phyloP scores from a whole-genome alignment of 2,329 filamentous ascomycete genomes.

The Fusarium newnesense region DNA sequence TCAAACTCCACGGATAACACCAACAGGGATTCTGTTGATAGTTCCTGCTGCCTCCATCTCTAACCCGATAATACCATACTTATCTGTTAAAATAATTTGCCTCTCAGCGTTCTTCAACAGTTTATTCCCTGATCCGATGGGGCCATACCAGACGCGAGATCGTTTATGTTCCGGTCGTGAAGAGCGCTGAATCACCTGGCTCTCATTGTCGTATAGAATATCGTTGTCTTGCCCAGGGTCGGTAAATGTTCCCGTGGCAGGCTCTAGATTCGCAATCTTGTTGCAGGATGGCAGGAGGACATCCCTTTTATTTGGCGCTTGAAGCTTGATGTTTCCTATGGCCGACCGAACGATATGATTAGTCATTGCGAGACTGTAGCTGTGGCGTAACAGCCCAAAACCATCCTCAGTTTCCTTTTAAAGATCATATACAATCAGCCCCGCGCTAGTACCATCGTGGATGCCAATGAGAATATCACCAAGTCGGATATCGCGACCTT shows the following conservation, averaged over 20 bases:
- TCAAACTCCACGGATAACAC: slow-evolving; percentile 48
- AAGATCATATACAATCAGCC: slow-evolving; percentile 47
- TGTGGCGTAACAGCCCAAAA: slow-evolving; percentile 41
- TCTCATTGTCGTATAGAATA: slow-evolving; percentile 10
- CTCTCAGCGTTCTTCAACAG: slow-evolving; percentile 43
- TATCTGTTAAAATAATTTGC: slow-evolving; percentile 42
- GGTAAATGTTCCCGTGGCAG: slow-evolving; percentile 41
- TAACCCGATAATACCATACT: slow-evolving; percentile 45
- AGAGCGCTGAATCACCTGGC: no score
- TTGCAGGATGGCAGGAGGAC: slow-evolving; percentile 38
- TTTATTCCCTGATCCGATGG: slow-evolving; percentile 48
- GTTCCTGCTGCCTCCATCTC: slow-evolving; percentile 44
- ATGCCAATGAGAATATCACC: slow-evolving; percentile 51
- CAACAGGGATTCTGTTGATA: slow-evolving; percentile 44
- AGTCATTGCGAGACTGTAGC: slow-evolving; percentile 44
- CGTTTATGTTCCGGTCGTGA: background rate
- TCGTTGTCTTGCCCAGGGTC: slow-evolving; percentile 49
- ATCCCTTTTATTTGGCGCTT: slow-evolving; percentile 35
- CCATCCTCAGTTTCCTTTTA: slow-evolving; percentile 48
- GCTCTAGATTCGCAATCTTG: slow-evolving; percentile 37
- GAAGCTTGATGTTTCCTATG: slow-evolving; percentile 47
- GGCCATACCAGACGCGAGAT: slow-evolving; percentile 8
- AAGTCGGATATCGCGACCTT: slow-evolving; percentile 49
- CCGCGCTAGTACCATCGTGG: slow-evolving; percentile 38
- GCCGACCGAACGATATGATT: slow-evolving; percentile 48